Percentiles rank a stretch among this genome's conserved stretches.
Evolutionary conservation across 441 rosid genomes (phyloP).

Genomic region (Melastoma candidum): DNA sequence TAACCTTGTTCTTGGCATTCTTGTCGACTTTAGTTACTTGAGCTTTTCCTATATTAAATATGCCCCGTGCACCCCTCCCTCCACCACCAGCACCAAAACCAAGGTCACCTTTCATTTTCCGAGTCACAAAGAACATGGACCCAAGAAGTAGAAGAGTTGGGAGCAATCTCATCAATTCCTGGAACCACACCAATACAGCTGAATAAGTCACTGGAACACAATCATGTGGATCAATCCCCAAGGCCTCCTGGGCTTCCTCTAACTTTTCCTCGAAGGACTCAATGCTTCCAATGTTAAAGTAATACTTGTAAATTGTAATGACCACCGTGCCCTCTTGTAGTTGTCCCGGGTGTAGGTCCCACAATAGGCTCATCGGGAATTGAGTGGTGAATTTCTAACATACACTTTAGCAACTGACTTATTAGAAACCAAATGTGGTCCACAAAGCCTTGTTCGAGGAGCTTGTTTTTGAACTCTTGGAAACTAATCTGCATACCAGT

Average conservation of each 20-base stretch:
- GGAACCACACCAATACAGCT: slow-evolving; percentile 56
- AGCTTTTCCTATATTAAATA: slow-evolving; percentile 69
- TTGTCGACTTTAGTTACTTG: slow-evolving; percentile 58
- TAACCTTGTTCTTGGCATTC: slow-evolving; percentile 66
- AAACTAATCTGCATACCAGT: slow-evolving; percentile 49
- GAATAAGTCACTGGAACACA: slow-evolving; percentile 50
- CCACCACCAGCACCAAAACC: slow-evolving; percentile 58
- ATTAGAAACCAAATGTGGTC: slow-evolving; percentile 61
- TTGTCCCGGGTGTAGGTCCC: slow-evolving; percentile 21
- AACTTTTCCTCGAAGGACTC: slow-evolving; percentile 70
- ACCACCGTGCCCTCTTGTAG: slow-evolving; percentile 33
- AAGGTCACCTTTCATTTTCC: slow-evolving; percentile 54
- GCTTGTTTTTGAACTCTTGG: slow-evolving; percentile 71
- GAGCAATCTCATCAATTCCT: slow-evolving; percentile 50
- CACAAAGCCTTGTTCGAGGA: slow-evolving; percentile 62
- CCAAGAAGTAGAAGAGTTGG: slow-evolving; percentile 55
- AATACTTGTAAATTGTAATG: slow-evolving; percentile 47
- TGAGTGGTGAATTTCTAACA: slow-evolving; percentile 37
- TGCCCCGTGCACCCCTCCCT: slow-evolving; percentile 56
- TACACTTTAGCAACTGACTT: slow-evolving; percentile 64
- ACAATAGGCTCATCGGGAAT: slow-evolving; percentile 27
- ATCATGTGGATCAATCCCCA: slow-evolving; percentile 51
- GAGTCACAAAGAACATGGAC: slow-evolving; percentile 37
- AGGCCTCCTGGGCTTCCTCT: slow-evolving; percentile 58
- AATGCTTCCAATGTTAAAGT: slow-evolving; percentile 64